Evolutionary conservation across 345 rosid genomes (phyloP).

Genomic region (Erodium maritimum): DNA sequence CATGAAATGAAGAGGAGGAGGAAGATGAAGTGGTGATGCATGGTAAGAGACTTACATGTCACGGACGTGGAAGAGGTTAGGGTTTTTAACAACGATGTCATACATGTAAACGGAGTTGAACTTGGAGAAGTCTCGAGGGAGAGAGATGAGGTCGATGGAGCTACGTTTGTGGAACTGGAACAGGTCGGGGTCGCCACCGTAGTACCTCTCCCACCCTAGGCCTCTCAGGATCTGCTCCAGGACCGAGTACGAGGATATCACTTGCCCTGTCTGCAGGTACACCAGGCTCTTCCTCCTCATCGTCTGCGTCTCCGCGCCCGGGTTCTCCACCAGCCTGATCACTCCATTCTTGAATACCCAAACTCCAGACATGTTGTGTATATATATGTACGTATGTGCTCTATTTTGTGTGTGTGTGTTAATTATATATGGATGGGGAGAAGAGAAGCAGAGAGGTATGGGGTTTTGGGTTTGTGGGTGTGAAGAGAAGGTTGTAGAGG

Average conservation of each 20-base stretch:
- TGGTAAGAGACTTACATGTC: slow-evolving; percentile 20
- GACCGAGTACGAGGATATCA: slow-evolving; percentile 43
- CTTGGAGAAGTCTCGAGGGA: slow-evolving; percentile 66
- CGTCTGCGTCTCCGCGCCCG: slow-evolving; percentile 26
- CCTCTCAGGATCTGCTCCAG: slow-evolving; percentile 50
- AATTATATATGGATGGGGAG: not conserved
- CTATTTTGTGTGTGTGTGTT: too few species aligned
- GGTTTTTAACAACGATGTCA: slow-evolving; percentile 77
- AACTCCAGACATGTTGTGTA: slow-evolving; percentile 55
- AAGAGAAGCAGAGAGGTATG: too few species aligned
- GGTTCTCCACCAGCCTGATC: slow-evolving; percentile 49
- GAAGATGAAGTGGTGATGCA: too few species aligned
- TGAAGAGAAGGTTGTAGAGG: slow-evolving; percentile 13
- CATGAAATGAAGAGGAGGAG: too few species aligned
- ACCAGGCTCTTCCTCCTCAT: slow-evolving; percentile 37
- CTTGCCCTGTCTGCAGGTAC: slow-evolving; percentile 57
- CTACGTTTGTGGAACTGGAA: slow-evolving; percentile 61
- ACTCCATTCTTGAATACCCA: slow-evolving; percentile 72
- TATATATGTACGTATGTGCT: not conserved
- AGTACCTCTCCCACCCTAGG: slow-evolving; percentile 92
- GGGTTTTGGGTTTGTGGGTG: slow-evolving; percentile 13
- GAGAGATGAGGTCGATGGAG: slow-evolving; percentile 74
- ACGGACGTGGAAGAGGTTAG: slow-evolving; percentile 68
- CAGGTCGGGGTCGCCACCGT: slow-evolving; percentile 46
- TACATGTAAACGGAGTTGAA: slow-evolving; percentile 76